A percentile compares a stretch with the other conserved stretches of the same genome.
phyloP scores from a whole-genome alignment of 75 land plant genomes.

The Cryptomeria japonica region DNA sequence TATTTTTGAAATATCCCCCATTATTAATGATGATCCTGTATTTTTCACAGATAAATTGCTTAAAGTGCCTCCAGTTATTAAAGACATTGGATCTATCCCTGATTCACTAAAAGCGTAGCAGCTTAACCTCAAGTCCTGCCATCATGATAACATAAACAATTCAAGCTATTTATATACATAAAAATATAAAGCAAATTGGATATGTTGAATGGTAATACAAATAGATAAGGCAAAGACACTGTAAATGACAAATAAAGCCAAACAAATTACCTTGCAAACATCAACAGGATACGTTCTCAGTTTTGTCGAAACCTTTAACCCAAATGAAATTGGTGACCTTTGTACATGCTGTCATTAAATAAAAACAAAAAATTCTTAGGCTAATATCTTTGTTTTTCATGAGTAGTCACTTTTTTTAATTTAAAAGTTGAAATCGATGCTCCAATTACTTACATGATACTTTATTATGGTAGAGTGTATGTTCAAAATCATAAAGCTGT shows the following conservation, averaged over 20 bases:
- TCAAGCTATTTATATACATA: neutral
- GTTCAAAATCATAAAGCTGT: neutral
- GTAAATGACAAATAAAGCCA: neutral
- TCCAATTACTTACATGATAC: too few species aligned
- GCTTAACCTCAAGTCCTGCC: conserved; percentile 69
- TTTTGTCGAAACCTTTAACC: conserved; percentile 64
- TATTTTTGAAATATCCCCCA: conserved; percentile 20
- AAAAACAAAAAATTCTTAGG: neutral
- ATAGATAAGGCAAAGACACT: neutral
- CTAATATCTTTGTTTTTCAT: neutral
- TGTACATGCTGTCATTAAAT: conserved; percentile 70
- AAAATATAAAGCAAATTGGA: neutral
- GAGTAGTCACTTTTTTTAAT: too few species aligned
- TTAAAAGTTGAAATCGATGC: too few species aligned
- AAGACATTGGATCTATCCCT: conserved; percentile 35
- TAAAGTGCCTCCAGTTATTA: conserved; percentile 45
- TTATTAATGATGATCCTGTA: conserved; percentile 23
- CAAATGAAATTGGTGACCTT: conserved; percentile 68
- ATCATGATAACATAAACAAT: neutral
- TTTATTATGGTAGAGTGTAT: neutral
- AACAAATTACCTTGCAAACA: conserved; percentile 69
- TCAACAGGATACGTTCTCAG: conserved; percentile 75
- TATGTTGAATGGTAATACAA: neutral
- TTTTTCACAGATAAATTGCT: conserved; percentile 53
- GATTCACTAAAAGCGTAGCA: conserved; percentile 57